Base-by-base conservation (phyloP, 176 grass and related monocot species). In the Phragmites australis region DNA sequence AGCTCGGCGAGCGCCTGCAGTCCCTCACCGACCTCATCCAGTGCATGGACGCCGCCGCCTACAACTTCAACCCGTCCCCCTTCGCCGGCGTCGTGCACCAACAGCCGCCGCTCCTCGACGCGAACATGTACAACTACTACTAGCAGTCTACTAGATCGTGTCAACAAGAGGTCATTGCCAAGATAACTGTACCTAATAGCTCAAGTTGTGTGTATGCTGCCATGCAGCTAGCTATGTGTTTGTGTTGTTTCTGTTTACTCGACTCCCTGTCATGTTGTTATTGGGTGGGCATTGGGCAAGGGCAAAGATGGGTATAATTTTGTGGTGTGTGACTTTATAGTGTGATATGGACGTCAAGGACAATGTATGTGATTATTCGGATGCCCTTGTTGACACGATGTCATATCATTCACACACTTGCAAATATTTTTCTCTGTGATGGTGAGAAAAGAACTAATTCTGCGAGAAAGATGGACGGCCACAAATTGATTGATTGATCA, bases 1-100 rank as follows among this genome's bases (percentile, higher is more conserved):
- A 97, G 79, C 90, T 97, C 52, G 37, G 26, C 68, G 73, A 52
- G 16, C 85, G 63, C 77, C 67, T 89, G 32, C 71, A 87, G 64
- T 78, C 83, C 31, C 77, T 89, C 44, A 34, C 55, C 21, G 77
- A 76, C 0, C 52, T 89, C 26, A 18, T 76, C 43, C 77, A 76
- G 81, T 81, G 40, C 53, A 84, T 85, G 77, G 44, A 89, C 22
- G 25, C 37, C 39, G 56, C 70, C 41, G 31, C 53, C 27, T 2
- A 15, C 44, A 12, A 15, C 0, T 4, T 18, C 80, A 74, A 10
- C 46, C 45, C 80, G n/a, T 15, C 49, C 9, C 13, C 73, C 51
- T 44, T 31, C 45, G 46, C 47, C 34, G 66, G 32, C 55, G 13
- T 2, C 42, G 67, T 68, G 68, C 55, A 73, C 2, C 76, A 25